Evolutionary conservation across 768 basidiomycete genomes (phyloP), one percentile per base, ranked within the genome.

Genomic region (Boletus coccyginus): DNA sequence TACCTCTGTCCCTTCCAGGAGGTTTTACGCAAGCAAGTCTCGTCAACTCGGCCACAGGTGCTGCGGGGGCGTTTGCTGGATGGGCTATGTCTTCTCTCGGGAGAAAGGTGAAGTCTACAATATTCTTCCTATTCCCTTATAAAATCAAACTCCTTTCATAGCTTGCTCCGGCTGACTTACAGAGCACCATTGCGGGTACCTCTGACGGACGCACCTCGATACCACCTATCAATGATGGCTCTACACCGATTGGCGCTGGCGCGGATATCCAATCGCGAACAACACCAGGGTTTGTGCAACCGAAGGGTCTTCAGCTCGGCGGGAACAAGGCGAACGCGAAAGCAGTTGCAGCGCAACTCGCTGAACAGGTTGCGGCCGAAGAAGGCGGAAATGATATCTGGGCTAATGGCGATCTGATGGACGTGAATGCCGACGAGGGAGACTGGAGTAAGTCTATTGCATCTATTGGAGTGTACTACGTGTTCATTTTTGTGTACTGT

Each of bases 61-160:
- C 94, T 3, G 96, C 95, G 17, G 88, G 91, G 9, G 90, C 87
- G 17, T 75, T 99, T 4, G 95, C 96, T 14, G 93, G 94, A 7
- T 98, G 96, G 96, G 96, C 96, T 2, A 92, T 98, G 42, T 90
- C 93, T 5, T 94, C 90, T 0, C 65, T 98, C 0, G 86, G 90
- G 29, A 94, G 86, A 74, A 90, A 89, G 78, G 90, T 90, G 51
- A 32, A 74, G 52, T 14, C 6, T 13, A 45, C 21, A 13, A 19
- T 2, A 3, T 31, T 1, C 13, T 39, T 8, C 1, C 13, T 40
- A 19, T 16, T 13, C 16, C n/a, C 31, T 44, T 40, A 33, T 54
- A 35, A 35, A 5, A 47, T 11, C 19, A 32, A 11, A 32, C 13
- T 40, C 21, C 21, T 32, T 53, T 50, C 3, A 19, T 59, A 90